phyloP scores from a whole-genome alignment of 208 protist species.

The Tetramitus jugosus region DNA sequence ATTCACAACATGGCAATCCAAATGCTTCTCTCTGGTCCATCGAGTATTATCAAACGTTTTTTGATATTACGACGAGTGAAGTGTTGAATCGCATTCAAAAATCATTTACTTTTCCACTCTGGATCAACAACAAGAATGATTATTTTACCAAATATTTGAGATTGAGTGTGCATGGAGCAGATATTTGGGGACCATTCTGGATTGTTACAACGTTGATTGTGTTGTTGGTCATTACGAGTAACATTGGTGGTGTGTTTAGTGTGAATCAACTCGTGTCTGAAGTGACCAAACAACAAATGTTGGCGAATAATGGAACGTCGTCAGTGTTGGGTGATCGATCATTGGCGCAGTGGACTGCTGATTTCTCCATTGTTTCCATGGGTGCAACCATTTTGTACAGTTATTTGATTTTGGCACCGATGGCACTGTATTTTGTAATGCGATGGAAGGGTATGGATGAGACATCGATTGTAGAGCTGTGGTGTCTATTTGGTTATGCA shows the following conservation, averaged over 20 bases:
- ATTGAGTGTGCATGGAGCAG: background rate
- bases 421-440: background rate
- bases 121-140: background rate
- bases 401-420: background rate
- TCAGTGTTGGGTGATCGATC: background rate
- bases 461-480: background rate
- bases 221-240: background rate
- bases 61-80: background rate
- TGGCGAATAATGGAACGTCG: too few relatives aligned
- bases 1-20: too few relatives aligned
- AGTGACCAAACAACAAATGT: background rate
- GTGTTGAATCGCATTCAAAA: background rate
- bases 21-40: constrained; percentile 12
- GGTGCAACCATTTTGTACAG: background rate
- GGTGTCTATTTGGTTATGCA: constrained; percentile 16
- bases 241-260: background rate
- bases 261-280: background rate
- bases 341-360: background rate
- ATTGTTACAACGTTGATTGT: background rate
- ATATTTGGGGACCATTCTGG: constrained; percentile 20
- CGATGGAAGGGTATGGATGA: background rate
- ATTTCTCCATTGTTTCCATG: background rate
- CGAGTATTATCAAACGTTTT: constrained; percentile 14
- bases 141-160: background rate
- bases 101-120: constrained; percentile 11